A percentile compares a stretch with the other conserved stretches of the same genome.
These are phyloP conservation scores for Aspergillus fumigatus DNA, from an alignment of 2,329 filamentous ascomycete species.

Conservation along the genomic window DNA sequence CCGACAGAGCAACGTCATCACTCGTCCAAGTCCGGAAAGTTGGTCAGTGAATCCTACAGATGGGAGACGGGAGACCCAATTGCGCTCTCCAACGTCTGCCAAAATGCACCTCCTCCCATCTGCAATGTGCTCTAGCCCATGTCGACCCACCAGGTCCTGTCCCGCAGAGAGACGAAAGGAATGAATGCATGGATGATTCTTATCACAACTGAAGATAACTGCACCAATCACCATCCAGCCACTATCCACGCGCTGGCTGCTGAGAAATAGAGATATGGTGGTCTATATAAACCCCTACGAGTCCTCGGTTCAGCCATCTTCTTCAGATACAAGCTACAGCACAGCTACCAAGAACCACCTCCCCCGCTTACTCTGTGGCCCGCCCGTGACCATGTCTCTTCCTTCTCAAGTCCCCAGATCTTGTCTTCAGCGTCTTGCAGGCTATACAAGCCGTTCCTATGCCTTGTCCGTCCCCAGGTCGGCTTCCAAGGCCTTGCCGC, in stretches of 20 bases:
- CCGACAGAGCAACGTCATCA: background rate
- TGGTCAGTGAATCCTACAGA: background rate
- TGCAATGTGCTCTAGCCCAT: background rate
- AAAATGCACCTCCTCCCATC: background rate
- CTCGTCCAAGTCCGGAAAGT: background rate
- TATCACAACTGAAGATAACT: background rate
- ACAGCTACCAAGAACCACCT: background rate
- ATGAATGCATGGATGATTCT: background rate
- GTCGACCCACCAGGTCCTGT: background rate
- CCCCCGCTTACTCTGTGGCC: background rate
- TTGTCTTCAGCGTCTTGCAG: background rate
- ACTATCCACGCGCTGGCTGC: background rate
- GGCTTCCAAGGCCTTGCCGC: background rate
- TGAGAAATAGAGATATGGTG: background rate
- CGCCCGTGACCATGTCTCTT: background rate
- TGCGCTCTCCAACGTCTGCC: background rate
- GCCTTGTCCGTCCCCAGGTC: background rate
- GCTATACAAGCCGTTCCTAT: background rate
- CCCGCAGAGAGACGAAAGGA: background rate
- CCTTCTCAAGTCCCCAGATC: background rate
- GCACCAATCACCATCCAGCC: no score
- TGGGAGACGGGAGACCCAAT: background rate
- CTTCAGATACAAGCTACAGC: background rate
- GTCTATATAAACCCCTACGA: background rate
- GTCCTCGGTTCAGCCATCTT: background rate